These are phyloP conservation scores for Kurtzmaniella cleridarum DNA, from an alignment of 805 yeast species.

Conservation along the genomic window DNA sequence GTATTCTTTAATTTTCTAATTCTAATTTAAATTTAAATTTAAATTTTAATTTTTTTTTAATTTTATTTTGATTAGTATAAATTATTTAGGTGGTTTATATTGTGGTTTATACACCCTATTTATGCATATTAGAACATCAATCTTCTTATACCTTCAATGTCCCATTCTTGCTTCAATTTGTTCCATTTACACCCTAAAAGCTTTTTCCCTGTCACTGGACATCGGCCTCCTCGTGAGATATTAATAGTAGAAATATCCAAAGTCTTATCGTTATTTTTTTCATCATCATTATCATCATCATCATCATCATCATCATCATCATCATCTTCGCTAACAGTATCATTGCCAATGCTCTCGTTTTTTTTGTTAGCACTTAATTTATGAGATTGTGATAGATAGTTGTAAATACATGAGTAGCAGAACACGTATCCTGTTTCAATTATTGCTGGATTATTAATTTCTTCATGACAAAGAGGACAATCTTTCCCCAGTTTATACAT, in stretches of 20 bases:
- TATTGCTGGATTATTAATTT: constrained; percentile 72
- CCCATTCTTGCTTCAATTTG: constrained; percentile 56
- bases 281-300: constrained; percentile 8
- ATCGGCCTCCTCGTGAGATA: constrained; percentile 54
- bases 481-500: constrained; percentile 24
- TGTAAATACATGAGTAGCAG: constrained; percentile 81
- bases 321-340: constrained; percentile 11
- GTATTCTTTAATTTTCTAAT: too few relatives aligned
- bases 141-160: constrained; percentile 68
- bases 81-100: too few relatives aligned
- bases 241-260: constrained; percentile 15
- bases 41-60: too few relatives aligned
- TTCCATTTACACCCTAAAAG: constrained; percentile 69
- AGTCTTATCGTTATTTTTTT: constrained; percentile 7
- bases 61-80: too few relatives aligned
- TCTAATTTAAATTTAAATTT: too few relatives aligned
- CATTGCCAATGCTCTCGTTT: constrained; percentile 4
- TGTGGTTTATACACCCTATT: not conserved
- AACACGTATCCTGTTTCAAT: constrained; percentile 90
- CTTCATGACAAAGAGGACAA: constrained; percentile 69
- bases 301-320: constrained; percentile 14
- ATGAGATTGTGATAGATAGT: constrained; percentile 48
- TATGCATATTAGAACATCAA: constrained; percentile 48
- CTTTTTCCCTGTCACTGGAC: constrained; percentile 77
- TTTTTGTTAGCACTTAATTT: constrained; percentile 18